Percentiles rank a stretch among this genome's conserved stretches.
Evolutionary conservation across 169 alveolate species (phyloP).

Genomic region (Plasmodium blacklocki): DNA sequence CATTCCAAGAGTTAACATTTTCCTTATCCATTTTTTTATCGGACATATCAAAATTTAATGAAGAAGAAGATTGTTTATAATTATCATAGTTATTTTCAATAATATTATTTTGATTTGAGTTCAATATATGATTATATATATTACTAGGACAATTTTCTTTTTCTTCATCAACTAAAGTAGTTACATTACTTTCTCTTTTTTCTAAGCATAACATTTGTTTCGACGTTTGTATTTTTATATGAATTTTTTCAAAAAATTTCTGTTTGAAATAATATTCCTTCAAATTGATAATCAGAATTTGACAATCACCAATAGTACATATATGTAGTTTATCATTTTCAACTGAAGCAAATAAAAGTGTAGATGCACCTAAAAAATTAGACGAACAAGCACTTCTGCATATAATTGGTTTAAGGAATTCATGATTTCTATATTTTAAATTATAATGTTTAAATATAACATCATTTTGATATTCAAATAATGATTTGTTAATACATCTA

Average conservation of each 20-base stretch:
- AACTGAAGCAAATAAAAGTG: slow-evolving; percentile 50
- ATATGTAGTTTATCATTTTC: slow-evolving; percentile 54
- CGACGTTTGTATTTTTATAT: not conserved
- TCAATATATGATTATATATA: not conserved
- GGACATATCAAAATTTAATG: too few species aligned
- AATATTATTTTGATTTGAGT: not conserved
- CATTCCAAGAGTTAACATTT: too few species aligned
- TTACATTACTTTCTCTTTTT: slow-evolving; percentile 24
- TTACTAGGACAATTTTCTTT: not conserved
- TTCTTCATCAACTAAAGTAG: not conserved
- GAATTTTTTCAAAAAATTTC: slow-evolving; percentile 20
- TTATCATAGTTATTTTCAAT: not conserved
- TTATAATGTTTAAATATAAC: slow-evolving; percentile 35
- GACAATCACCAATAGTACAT: slow-evolving; percentile 72
- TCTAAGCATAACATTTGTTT: not conserved
- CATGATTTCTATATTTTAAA: slow-evolving; percentile 26
- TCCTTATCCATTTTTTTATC: too few species aligned
- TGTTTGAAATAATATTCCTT: slow-evolving; percentile 6
- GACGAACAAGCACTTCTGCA: slow-evolving; percentile 76
- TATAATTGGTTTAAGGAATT: slow-evolving; percentile 56
- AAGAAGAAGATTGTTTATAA: not conserved
- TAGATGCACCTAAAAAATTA: slow-evolving; percentile 71
- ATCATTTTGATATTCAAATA: slow-evolving; percentile 54
- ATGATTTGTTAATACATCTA: slow-evolving; percentile 18
- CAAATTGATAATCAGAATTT: slow-evolving; percentile 55